Evolutionary conservation across 306 rosid species (phyloP), one percentile per base, ranked within the genome.

Genomic region (Alnus glutinosa): DNA sequence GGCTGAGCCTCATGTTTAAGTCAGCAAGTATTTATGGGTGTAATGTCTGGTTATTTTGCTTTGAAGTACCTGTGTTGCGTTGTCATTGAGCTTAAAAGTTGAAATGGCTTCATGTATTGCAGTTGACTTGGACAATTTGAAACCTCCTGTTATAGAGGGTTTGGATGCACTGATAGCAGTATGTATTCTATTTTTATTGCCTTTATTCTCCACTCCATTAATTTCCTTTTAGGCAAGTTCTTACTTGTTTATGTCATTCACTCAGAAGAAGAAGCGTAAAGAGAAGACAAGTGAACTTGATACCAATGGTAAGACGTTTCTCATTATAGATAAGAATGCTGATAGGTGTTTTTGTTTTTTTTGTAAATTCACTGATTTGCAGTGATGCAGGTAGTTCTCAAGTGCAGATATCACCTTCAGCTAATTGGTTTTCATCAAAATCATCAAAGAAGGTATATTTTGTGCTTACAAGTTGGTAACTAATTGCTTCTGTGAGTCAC

Each of bases 81-180:
- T 36, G 66, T 4, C 67, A 51, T 0, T 52, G 83, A 47, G 76
- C 64, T 55, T 68, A 46, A 51, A 75, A 42, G n/a, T 66, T 81
- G 74, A 28, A 77, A 75, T 68, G 48, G 59, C 55, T 67, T 57
- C 19, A 37, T 85, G 32, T 73, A 10, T 89, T 89, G 84, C 88
- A 93, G 99, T 85, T 81, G 90, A 82, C 83, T 70, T 88, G 79
- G 76, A 63, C 83, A 59, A 46, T 81, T 63, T 83, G 79, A 83
- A 88, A 28, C 98, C 90, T 77, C 97, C 99, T 10, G 66, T 37
- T 54, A 90, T 95, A 96, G 97, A 90, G 11, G 98, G 97, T 70
- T 85, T 95, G 69, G 94, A 90, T 71, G 80, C 42, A 76, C 67
- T 82, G 68, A 47, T 90, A 73, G 85, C 82, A 19, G 99, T 95